Conservation (phyloP, 2,329 filamentous ascomycete species). For the Trichoderma sp. region DNA sequence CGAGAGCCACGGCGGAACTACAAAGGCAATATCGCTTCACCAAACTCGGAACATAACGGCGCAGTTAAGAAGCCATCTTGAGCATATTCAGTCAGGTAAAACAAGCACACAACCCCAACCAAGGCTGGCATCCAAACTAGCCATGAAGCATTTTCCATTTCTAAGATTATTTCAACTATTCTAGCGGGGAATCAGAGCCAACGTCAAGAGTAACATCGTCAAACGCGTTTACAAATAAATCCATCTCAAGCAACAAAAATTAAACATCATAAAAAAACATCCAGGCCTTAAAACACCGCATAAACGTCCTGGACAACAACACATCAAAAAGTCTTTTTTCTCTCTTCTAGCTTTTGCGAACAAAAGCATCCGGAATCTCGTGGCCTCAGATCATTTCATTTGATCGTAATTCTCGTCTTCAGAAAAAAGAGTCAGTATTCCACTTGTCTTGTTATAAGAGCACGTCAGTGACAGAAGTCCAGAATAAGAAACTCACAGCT, state of each 20-base stretch:
- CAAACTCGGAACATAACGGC: too few relatives aligned
- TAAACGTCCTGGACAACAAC: not conserved
- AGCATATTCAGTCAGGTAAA: not conserved
- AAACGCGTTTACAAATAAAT: not conserved
- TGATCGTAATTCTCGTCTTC: not conserved
- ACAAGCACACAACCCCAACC: not conserved
- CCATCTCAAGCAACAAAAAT: conserved; percentile 1
- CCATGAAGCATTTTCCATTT: conserved; percentile 21
- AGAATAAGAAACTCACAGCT: not conserved
- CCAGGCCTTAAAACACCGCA: not conserved
- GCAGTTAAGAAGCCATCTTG: too few relatives aligned
- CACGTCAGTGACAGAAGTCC: not conserved
- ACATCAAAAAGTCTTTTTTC: not conserved
- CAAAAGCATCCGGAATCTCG: not conserved
- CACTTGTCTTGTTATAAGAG: too few relatives aligned
- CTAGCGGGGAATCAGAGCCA: conserved; percentile 20
- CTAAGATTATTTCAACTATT: conserved; percentile 9
- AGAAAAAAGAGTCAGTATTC: not conserved
- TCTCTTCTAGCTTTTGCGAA: too few relatives aligned
- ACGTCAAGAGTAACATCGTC: conserved; percentile 12
- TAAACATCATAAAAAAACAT: conserved; percentile 11
- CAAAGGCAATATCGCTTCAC: too few relatives aligned
- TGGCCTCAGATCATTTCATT: not conserved
- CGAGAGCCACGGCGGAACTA: too few relatives aligned
- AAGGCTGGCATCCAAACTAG: not conserved